These are phyloP conservation scores for Kwoniella botswanensis DNA, from an alignment of 768 basidiomycete genomes.

Conservation along the genomic window DNA sequence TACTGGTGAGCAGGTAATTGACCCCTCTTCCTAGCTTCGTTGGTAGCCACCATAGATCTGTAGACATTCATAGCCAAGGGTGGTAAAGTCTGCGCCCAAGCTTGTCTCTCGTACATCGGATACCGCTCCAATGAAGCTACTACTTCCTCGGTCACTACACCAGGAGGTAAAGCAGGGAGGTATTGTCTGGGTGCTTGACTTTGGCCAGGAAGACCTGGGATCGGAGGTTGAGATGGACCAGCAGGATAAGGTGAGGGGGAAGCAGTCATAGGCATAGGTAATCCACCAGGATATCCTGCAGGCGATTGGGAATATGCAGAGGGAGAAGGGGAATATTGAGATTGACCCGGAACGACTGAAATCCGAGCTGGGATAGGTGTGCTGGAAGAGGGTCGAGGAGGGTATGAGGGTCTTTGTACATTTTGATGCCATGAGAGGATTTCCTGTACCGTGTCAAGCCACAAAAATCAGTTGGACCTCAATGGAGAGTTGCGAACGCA, in stretches of 20 bases:
- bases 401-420: not conserved
- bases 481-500: not conserved
- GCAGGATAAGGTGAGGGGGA: slow-evolving; percentile 17
- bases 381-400: not conserved
- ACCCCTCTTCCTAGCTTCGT: slow-evolving; percentile 31
- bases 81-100: slow-evolving; percentile 43
- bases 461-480: not conserved
- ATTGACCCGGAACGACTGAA: not conserved
- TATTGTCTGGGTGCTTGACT: slow-evolving; percentile 13
- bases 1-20: slow-evolving; percentile 6
- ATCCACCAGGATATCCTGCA: not conserved
- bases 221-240: slow-evolving; percentile 17
- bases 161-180: slow-evolving; percentile 44
- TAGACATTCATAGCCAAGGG: slow-evolving; percentile 37
- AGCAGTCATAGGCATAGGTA: slow-evolving; percentile 6
- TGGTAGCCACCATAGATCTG: slow-evolving; percentile 41
- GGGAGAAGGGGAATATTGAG: slow-evolving; percentile 4
- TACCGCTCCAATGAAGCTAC: slow-evolving; percentile 48
- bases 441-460: not conserved
- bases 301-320: slow-evolving; percentile 9
- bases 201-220: slow-evolving; percentile 3
- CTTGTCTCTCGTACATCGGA: slow-evolving; percentile 43
- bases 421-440: slow-evolving; percentile 1
- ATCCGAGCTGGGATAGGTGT: slow-evolving; percentile 2
- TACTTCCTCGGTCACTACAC: slow-evolving; percentile 50